A percentile compares a stretch with the other conserved stretches of the same genome.
Conservation (phyloP, 129 eudicot species). For the Centaurea solstitialis region DNA sequence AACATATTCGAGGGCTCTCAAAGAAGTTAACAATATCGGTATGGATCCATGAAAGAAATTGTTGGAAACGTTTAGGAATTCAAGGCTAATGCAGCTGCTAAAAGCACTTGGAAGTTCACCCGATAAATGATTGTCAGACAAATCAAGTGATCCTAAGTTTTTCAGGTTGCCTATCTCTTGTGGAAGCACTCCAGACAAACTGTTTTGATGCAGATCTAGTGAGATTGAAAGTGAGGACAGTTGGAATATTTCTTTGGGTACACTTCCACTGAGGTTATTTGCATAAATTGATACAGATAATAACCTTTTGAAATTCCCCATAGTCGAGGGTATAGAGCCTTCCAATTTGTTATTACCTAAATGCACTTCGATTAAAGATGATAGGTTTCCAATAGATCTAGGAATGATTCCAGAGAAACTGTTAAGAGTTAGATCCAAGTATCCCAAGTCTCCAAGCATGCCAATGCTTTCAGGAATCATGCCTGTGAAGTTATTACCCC, state of each 20-base stretch:
- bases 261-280: slow-evolving; percentile 15
- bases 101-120: slow-evolving; percentile 27
- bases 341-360: background rate
- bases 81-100: slow-evolving; percentile 12
- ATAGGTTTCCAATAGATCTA: slow-evolving; percentile 21
- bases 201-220: slow-evolving; percentile 18
- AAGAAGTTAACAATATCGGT: background rate
- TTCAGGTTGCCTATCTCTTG: slow-evolving; percentile 21
- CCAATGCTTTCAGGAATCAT: slow-evolving; percentile 16
- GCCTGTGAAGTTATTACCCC: slow-evolving; percentile 2
- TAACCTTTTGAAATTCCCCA: slow-evolving; percentile 19
- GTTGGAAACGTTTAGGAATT: background rate
- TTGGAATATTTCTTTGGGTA: slow-evolving; percentile 20
- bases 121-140: slow-evolving; percentile 19
- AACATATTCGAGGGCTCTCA: slow-evolving; percentile 14
- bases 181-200: slow-evolving; percentile 20
- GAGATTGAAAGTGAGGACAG: slow-evolving; percentile 18
- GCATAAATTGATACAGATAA: background rate
- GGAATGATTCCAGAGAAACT: slow-evolving; percentile 21
- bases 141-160: background rate
- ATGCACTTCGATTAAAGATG: background rate
- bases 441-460: background rate
- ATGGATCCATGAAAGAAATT: slow-evolving; percentile 27
- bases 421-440: background rate
- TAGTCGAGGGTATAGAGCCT: slow-evolving; percentile 24